A percentile compares a stretch with the other conserved stretches of the same genome.
Evolutionary conservation across 148 eudicot genomes (phyloP).

Genomic region (Rhododendron simsii): DNA sequence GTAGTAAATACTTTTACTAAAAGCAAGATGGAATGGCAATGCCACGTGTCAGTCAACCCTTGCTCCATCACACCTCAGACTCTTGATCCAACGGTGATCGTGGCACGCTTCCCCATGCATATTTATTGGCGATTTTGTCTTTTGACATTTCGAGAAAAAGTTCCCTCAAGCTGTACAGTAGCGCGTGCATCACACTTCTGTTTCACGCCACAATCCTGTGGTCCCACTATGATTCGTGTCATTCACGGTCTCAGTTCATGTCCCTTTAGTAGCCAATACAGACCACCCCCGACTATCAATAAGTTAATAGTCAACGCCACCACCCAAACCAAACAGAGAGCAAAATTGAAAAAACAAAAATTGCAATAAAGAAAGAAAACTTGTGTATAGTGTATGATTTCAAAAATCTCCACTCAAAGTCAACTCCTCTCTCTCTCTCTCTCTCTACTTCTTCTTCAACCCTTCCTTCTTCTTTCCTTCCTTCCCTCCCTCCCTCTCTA

Average conservation of each 20-base stretch:
- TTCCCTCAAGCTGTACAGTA: neutral
- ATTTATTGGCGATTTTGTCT: conserved; percentile 8
- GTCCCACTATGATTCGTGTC: neutral
- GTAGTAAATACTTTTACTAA: too few relatives aligned
- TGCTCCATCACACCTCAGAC: conserved; percentile 4
- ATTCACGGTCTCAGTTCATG: neutral
- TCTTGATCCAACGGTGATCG: conserved; percentile 35
- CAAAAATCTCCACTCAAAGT: conserved; percentile 18
- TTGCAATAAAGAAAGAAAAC: neutral
- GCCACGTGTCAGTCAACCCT: conserved; percentile 13
- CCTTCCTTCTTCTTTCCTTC: neutral
- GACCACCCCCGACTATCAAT: neutral
- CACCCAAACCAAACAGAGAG: conserved; percentile 9
- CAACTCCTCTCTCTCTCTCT: conserved; percentile 24
- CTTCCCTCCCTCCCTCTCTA: conserved; percentile 8
- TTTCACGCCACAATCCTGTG: neutral
- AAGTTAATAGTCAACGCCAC: conserved; percentile 25
- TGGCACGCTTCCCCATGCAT: conserved; percentile 23
- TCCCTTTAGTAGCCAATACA: neutral
- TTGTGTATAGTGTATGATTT: conserved; percentile 15
- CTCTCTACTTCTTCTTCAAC: conserved; percentile 31
- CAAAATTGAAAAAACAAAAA: neutral
- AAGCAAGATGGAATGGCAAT: too few relatives aligned
- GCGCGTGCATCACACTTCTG: neutral
- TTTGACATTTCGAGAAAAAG: conserved; percentile 16